Base-by-base conservation (phyloP, 257 asterid species). In the Solanum verrucosum region DNA sequence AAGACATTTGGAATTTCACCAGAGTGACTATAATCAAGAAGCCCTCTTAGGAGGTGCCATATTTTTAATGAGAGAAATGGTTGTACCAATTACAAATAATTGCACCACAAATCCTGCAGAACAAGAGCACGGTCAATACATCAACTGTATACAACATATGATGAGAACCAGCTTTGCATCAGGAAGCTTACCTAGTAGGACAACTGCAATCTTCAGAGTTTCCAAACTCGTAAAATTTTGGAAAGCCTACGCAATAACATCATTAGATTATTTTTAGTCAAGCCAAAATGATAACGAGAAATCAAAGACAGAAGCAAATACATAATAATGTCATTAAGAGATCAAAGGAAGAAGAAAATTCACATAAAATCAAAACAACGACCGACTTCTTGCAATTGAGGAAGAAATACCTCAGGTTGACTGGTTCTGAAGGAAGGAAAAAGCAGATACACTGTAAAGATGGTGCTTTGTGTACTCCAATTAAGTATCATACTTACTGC, bases 1-100 rank as follows among this genome's bases (percentile, higher is more conserved):
- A 68, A n/a, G 37, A 42, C 63, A 42, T 42, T 77, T n/a, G 35
- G 35, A 42, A 3, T 13, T 25, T 0, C 37, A 42, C 5, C 56
- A 25, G 18, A 46, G 67, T 71, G 52, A 27, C 59, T 78, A 33
- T 27, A 78, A 75, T 93, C 89, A 96, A 44, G 95, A 91, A 3
- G 95, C 92, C 86, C 96, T 96, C 94, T 94, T 94, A 75, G 98
- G 98, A 89, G 98, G 99, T 89, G 98, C 96, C 98, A 96, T 95
- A 90, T 96, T 93, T 89, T 77, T 89, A 85, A 93, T 87, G 71
- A 95, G 98, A 83, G 96, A 91, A 21, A 88, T 87, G 2, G 93
- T 77, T 49, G 91, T 96, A 33, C 65, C 73, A 21, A 92, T 33
- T 60, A 91, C 63, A 63, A 90, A 85, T 60, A 92, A 83, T 88